These are phyloP conservation scores for Geotrichum bryndzae DNA, from an alignment of 1,139 yeast species.

Conservation along the genomic window DNA sequence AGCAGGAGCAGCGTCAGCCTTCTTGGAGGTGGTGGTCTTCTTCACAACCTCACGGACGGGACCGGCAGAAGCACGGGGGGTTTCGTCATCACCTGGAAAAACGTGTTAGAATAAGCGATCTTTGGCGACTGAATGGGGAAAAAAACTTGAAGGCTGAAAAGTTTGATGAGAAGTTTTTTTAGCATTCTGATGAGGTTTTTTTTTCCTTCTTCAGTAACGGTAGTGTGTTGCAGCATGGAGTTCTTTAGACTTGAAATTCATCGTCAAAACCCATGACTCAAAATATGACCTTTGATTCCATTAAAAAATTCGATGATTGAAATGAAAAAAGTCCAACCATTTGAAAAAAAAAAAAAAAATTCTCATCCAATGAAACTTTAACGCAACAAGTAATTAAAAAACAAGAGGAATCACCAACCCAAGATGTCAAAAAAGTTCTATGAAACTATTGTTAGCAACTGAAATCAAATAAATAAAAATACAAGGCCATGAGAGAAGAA, in stretches of 20 bases:
- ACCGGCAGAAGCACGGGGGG: slow-evolving; percentile 31
- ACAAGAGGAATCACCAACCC: slow-evolving; percentile 16
- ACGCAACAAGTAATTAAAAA: background rate
- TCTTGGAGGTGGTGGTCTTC: slow-evolving; percentile 79
- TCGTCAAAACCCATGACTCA: background rate
- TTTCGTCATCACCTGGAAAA: slow-evolving; percentile 57
- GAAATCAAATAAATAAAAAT: background rate
- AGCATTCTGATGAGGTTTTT: background rate
- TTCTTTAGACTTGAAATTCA: background rate
- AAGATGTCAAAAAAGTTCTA: slow-evolving; percentile 32
- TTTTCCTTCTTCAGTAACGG: background rate
- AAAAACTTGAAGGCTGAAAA: background rate
- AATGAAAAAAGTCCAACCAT: background rate
- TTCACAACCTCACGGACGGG: slow-evolving; percentile 74
- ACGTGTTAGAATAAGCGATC: background rate
- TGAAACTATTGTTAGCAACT: background rate
- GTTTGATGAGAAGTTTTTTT: background rate
- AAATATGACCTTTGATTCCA: background rate
- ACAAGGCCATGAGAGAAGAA: background rate
- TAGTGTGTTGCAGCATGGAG: background rate
- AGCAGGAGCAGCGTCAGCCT: slow-evolving; percentile 78
- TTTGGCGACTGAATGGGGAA: background rate
- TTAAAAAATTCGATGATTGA: background rate
- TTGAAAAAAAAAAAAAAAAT: background rate
- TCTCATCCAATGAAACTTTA: background rate